Evolutionary conservation across 257 asterid genomes (phyloP).

Genomic region (Salvia hispanica): DNA sequence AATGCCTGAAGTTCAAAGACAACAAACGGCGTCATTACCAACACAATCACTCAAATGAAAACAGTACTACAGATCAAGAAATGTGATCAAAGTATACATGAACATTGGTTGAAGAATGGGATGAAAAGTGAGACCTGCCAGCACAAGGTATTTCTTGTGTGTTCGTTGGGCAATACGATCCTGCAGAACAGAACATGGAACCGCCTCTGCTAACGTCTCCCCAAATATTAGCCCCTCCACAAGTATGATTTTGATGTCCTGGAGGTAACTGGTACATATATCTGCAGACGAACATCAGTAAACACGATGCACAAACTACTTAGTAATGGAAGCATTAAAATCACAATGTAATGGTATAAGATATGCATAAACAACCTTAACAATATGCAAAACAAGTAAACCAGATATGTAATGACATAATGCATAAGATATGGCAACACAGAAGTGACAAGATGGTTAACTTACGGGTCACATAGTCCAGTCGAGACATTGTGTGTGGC

Average conservation of each 20-base stretch:
- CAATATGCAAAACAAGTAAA: neutral
- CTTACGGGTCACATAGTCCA: slow-evolving; percentile 93
- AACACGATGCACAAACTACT: slow-evolving; percentile 18
- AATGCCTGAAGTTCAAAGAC: slow-evolving; percentile 52
- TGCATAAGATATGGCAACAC: too few species aligned
- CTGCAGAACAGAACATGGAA: slow-evolving; percentile 83
- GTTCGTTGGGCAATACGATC: slow-evolving; percentile 82
- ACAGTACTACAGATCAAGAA: neutral
- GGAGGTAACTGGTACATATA: slow-evolving; percentile 76
- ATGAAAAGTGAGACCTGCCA: slow-evolving; percentile 45
- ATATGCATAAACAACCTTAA: neutral
- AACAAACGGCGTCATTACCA: slow-evolving; percentile 8
- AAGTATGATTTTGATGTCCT: slow-evolving; percentile 58
- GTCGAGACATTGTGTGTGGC: slow-evolving; percentile 63
- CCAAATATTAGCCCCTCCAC: slow-evolving; percentile 97
- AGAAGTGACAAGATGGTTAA: too few species aligned
- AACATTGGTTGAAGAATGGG: too few species aligned
- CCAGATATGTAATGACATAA: neutral
- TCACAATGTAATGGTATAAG: neutral
- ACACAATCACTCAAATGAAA: neutral
- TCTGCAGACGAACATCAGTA: slow-evolving; percentile 42
- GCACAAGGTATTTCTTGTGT: slow-evolving; percentile 60
- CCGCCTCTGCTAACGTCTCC: slow-evolving; percentile 72
- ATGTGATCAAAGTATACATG: neutral
- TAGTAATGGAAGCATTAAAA: too few species aligned